These are phyloP conservation scores for Westerdykella aurantiaca DNA, from an alignment of 2,329 filamentous ascomycete species.

Conservation along the genomic window DNA sequence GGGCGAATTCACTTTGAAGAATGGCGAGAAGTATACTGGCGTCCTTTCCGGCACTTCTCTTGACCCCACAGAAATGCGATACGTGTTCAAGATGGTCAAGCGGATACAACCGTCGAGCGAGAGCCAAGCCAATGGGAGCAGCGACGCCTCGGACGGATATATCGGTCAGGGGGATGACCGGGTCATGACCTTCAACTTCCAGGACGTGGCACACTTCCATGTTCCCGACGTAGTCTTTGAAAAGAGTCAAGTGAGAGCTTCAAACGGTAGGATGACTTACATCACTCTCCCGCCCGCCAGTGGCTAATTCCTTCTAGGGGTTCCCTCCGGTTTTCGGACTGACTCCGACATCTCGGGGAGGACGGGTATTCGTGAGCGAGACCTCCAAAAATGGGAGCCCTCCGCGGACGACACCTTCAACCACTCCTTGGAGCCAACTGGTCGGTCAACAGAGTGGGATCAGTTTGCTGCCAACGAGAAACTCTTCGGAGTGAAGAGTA, in stretches of 20 bases:
- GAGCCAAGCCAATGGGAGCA: conserved; percentile 43
- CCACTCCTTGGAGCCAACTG: conserved; percentile 61
- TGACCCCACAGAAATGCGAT: conserved; percentile 48
- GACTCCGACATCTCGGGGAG: conserved; percentile 81
- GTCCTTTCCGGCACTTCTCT: conserved; percentile 54
- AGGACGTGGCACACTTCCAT: conserved; percentile 54
- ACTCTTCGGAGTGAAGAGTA: conserved; percentile 79
- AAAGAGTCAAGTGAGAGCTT: conserved; percentile 46
- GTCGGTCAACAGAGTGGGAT: conserved; percentile 60
- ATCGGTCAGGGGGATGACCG: conserved; percentile 45
- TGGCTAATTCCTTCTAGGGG: conserved; percentile 3
- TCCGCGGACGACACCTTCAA: conserved; percentile 57
- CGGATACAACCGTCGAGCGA: conserved; percentile 40
- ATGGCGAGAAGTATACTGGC: conserved; percentile 56
- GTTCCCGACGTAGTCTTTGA: conserved; percentile 50
- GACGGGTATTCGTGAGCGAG: conserved; percentile 63
- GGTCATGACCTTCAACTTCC: conserved; percentile 56
- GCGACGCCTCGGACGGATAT: conserved; percentile 39
- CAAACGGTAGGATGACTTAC: conserved; percentile 50
- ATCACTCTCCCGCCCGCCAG: neutral
- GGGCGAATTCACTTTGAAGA: conserved; percentile 53
- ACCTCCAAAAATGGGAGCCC: conserved; percentile 76
- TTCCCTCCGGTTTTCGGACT: conserved; percentile 64
- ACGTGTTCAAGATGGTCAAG: conserved; percentile 62
- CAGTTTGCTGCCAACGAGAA: conserved; percentile 89